A percentile compares a stretch with the other conserved stretches of the same genome.
phyloP scores from a whole-genome alignment of 441 rosid species.

The Jatropha multifida region DNA sequence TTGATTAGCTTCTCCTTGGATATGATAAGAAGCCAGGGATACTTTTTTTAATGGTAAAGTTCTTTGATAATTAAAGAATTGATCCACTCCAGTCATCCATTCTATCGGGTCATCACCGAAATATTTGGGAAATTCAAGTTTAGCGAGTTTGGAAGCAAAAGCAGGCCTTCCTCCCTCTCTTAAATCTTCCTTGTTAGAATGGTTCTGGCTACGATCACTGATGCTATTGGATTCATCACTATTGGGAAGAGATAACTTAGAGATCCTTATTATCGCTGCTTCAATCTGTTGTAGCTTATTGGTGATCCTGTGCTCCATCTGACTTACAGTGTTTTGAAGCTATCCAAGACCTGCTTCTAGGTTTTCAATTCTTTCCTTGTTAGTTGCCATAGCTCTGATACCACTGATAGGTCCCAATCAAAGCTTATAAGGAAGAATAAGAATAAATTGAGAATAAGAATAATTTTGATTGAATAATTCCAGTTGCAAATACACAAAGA shows the following conservation, averaged over 20 bases:
- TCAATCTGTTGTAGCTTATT: not conserved
- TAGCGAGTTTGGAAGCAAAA: not conserved
- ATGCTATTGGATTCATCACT: not conserved
- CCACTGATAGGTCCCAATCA: not conserved
- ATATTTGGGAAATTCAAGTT: not conserved
- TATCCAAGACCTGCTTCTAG: too few species aligned
- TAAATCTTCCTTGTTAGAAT: not conserved
- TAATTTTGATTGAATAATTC: too few species aligned
- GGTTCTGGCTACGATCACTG: not conserved
- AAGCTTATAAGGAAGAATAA: too few species aligned
- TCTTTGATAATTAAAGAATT: not conserved
- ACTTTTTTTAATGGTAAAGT: not conserved
- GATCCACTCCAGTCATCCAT: not conserved
- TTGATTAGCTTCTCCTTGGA: not conserved
- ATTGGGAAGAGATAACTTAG: not conserved
- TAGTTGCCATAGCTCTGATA: not conserved
- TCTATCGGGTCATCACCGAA: not conserved
- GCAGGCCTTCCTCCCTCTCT: not conserved
- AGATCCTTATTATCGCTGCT: not conserved
- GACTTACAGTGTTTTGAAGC: not conserved
- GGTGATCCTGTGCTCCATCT: not conserved
- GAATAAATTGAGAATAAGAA: not conserved
- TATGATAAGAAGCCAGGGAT: not conserved
- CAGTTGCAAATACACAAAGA: not conserved
- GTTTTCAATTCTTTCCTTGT: too few species aligned